phyloP scores from a whole-genome alignment of 1,284 basidiomycete genomes.

The Cutaneotrichosporon mucoides region DNA sequence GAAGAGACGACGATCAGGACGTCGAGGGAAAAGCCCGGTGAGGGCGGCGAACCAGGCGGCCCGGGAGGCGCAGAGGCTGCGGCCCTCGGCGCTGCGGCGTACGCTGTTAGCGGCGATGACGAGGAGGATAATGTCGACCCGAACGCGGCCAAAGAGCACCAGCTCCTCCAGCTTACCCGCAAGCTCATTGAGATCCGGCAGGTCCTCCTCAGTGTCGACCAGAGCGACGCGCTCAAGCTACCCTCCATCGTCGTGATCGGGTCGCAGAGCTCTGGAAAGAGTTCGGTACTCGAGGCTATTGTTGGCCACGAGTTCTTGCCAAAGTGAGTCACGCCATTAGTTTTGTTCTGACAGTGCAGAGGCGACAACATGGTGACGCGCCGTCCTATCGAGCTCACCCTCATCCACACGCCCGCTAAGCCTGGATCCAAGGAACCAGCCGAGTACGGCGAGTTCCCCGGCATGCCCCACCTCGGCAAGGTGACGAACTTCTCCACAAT shows the following conservation, averaged over 20 bases:
- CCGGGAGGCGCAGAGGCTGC: constrained; percentile 15
- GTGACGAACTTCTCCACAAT: constrained; percentile 86
- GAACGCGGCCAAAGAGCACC: constrained; percentile 31
- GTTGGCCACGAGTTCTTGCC: constrained; percentile 98
- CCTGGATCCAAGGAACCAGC: constrained; percentile 56
- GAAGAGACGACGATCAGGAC: not conserved
- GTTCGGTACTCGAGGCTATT: constrained; percentile 92
- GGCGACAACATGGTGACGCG: constrained; percentile 99
- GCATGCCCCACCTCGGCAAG: constrained; percentile 63
- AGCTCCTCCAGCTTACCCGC: constrained; percentile 81
- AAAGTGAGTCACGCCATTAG: constrained; percentile 60
- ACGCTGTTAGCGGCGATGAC: constrained; percentile 9
- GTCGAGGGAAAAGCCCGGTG: constrained; percentile 24
- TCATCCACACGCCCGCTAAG: constrained; percentile 76
- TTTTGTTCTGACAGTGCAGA: constrained; percentile 51
- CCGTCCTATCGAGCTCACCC: constrained; percentile 93
- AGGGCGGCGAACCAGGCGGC: constrained; percentile 26
- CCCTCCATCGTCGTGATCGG: constrained; percentile 98
- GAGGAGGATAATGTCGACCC: constrained; percentile 6
- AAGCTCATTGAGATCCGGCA: constrained; percentile 95
- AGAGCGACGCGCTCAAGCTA: constrained; percentile 86
- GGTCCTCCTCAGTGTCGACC: constrained; percentile 90
- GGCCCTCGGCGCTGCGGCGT: constrained; percentile 16
- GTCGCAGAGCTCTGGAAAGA: constrained; percentile 97
- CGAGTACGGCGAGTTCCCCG: constrained; percentile 94